A percentile compares a stretch with the other conserved stretches of the same genome.
Evolutionary conservation across 306 rosid species (phyloP).

Genomic region (Medicago arabica): DNA sequence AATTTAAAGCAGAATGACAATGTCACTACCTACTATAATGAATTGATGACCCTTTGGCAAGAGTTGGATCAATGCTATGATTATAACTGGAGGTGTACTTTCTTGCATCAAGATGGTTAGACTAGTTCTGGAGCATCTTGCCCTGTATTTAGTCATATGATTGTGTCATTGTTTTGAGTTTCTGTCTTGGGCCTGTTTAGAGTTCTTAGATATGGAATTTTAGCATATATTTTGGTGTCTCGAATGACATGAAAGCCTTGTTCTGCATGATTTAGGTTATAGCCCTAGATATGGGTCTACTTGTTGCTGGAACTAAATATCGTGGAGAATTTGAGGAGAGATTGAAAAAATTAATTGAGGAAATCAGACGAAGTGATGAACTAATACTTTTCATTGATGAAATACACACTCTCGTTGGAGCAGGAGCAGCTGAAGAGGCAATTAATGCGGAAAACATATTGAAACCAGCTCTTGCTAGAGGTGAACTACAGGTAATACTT

Average conservation of each 20-base stretch:
- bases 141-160: too few relatives aligned
- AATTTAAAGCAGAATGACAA: too few relatives aligned
- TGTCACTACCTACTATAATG: too few relatives aligned
- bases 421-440: conserved; percentile 99
- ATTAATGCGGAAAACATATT: conserved; percentile 94
- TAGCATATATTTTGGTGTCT: background rate
- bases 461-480: conserved; percentile 97
- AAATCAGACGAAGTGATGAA: conserved; percentile 94
- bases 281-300: conserved; percentile 97
- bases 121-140: too few relatives aligned
- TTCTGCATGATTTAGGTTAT: conserved; percentile 68
- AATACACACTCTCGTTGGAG: conserved; percentile 95
- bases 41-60: too few relatives aligned
- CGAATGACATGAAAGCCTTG: conserved; percentile 26
- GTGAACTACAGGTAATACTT: conserved; percentile 94
- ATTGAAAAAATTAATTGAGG: conserved; percentile 94
- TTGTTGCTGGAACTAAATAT: conserved; percentile 96
- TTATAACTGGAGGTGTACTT: too few relatives aligned
- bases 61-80: too few relatives aligned
- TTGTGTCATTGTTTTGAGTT: too few relatives aligned
- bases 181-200: background rate
- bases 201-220: conserved; percentile 13
- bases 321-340: conserved; percentile 99
- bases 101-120: too few relatives aligned
- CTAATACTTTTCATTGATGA: conserved; percentile 90